Base-by-base conservation (phyloP, 2,329 filamentous ascomycete species). In the Achaetomium macrosporum region DNA sequence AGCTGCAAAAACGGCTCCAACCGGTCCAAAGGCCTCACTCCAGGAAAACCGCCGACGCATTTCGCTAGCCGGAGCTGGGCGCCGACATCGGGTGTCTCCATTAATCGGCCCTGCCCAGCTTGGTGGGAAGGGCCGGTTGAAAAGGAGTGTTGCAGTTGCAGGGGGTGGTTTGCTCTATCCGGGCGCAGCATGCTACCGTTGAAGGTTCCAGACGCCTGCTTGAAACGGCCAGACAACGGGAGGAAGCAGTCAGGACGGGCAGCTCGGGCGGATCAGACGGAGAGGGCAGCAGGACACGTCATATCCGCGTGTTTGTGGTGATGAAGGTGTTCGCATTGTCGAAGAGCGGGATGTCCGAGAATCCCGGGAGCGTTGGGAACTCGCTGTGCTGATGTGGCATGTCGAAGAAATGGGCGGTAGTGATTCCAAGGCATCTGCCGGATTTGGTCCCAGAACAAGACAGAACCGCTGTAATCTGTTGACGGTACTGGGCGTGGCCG, bases 201-300 rank as follows among this genome's bases (percentile, higher is more conserved):
- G 54, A 51, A 54, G 48, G 54, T 62, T 61, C 60, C 57, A 62
- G 60, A 62, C 61, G 37, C 45, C 31, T 60, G 57, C 58, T 59
- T 61, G 56, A 61, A 62, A 60, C 59, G 58, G 56, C 56, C 50
- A 52, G 53, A 56, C 55, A 45, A 53, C 49, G 56, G 57, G n/a
- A 51, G 54, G 53, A 54, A 52, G 56, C 57, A 58, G 45, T 25
- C 25, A 25, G 48, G 36, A 41, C 9, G 17, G 46, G 20, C 39
- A 17, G 47, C 15, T 42, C 31, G 29, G 10, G 31, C 17, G 53
- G 25, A 58, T 56, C 54, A 51, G 54, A 55, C 52, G 55, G 31
- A 35, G 29, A n/a, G 29, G n/a, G 15, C 4, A 16, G 9, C 35
- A 30, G 19, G 20, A 17, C 30, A 55, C 49, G 49, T 55, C 49